Conservation (phyloP, 805 yeast species). For the Allodekkera sacchari region DNA sequence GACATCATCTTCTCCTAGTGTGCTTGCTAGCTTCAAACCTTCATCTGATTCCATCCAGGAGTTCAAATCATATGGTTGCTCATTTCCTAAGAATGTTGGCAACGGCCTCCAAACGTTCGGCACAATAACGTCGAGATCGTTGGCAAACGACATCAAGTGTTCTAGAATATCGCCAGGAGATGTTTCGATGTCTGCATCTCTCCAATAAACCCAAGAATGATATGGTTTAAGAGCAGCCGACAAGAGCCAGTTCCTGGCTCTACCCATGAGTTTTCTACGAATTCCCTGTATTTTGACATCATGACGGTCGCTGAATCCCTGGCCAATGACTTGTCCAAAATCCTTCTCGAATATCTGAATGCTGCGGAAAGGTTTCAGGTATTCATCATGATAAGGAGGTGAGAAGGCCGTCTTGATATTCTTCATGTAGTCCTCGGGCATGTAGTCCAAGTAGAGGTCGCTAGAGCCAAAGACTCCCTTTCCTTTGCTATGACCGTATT, state of each 20-base stretch:
- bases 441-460: constrained; percentile 59
- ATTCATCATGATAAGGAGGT: constrained; percentile 58
- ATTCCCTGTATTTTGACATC: constrained; percentile 82
- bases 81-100: constrained; percentile 82
- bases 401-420: constrained; percentile 50
- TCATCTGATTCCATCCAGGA: constrained; percentile 90
- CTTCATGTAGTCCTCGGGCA: constrained; percentile 54
- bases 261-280: constrained; percentile 76
- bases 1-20: constrained; percentile 70
- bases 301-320: constrained; percentile 76
- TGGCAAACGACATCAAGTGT: constrained; percentile 53
- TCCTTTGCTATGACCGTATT: constrained; percentile 19
- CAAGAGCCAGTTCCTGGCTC: constrained; percentile 80
- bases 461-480: constrained; percentile 40
- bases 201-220: constrained; percentile 89
- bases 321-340: constrained; percentile 79
- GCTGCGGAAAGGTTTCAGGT: constrained; percentile 63
- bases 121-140: constrained; percentile 61
- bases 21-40: constrained; percentile 58
- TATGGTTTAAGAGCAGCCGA: constrained; percentile 69
- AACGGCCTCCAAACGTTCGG: constrained; percentile 97
- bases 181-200: constrained; percentile 81
- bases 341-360: constrained; percentile 75
- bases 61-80: constrained; percentile 93
- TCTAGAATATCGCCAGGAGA: constrained; percentile 71